Evolutionary conservation across 768 basidiomycete genomes (phyloP), one percentile per base, ranked within the genome.

Genomic region (Amanita fuliginea): DNA sequence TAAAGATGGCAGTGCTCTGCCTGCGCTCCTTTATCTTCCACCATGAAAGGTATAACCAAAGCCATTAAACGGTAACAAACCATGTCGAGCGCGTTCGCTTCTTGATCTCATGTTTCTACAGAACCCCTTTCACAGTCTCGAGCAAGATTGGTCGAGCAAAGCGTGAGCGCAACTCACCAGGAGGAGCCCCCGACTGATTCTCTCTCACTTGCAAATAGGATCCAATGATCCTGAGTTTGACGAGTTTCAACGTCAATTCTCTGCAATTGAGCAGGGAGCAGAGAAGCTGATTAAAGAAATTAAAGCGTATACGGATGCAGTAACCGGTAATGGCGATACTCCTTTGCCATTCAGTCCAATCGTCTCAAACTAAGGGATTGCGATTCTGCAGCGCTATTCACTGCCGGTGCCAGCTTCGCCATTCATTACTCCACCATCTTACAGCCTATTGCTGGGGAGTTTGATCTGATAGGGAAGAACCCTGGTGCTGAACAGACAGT

Each of bases 201-300:
- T 19, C 19, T 41, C 6, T 35, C n/a, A n/a, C 18, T 21, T 14
- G 16, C 11, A 34, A 37, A 22, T 53, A 78, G 90, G 85, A 66
- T 90, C 90, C 4, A 72, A 64, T 57, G 93, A 94, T 70, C 78
- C 86, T 16, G 91, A 94, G 62, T 95, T 92, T 66, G 89, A 95
- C 56, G 90, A 93, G 52, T 86, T 81, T 56, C 75, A 81, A 54
- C 76, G 83, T 39, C 80, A 88, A 61, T 95, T 96, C 64, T 64
- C 74, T 9, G 60, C 74, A 3, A 70, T 97, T 55, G 92, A 98
- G 66, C 66, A 76, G 45, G 82, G 86, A 21, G 77, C 86, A 0
- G 93, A 94, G 62, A 93, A 92, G 69, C 70, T 98, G 51, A 66
- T 93, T 57, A 97, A 98, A 70, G 94, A 99, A 60, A 82, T 86